A percentile compares a stretch with the other conserved stretches of the same genome.
Conservation (phyloP, 768 basidiomycete genomes). For the Erythrobasidium yunnanense region DNA sequence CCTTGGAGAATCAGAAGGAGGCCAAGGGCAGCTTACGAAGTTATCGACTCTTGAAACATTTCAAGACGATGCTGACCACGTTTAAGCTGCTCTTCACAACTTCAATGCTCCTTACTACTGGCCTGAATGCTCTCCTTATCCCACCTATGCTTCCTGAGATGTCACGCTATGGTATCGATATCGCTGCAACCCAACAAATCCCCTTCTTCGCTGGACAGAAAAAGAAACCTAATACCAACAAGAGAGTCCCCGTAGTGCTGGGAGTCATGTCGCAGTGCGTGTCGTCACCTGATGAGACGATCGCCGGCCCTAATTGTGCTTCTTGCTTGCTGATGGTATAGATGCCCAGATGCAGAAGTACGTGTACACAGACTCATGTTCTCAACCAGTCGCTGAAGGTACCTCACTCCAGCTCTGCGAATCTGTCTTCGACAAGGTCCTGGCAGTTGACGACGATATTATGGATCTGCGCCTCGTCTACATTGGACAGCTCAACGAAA, state of each 20-base stretch:
- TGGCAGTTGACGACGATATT: not conserved
- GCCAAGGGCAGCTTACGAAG: no score
- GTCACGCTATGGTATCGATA: no score
- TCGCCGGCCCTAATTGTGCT: not conserved
- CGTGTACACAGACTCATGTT: not conserved
- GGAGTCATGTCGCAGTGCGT: slow-evolving; percentile 25
- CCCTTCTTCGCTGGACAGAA: no score
- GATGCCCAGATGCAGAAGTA: slow-evolving; percentile 25
- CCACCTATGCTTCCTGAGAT: no score
- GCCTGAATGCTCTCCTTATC: no score
- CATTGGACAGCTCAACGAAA: slow-evolving; percentile 20
- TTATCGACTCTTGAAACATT: no score
- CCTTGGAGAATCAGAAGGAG: no score
- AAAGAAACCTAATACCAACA: slow-evolving; percentile 49
- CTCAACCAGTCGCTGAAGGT: not conserved
- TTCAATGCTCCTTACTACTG: no score
- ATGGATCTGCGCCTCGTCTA: not conserved
- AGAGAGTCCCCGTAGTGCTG: slow-evolving; percentile 20
- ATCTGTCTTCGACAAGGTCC: slow-evolving; percentile 21
- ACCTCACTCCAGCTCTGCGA: slow-evolving; percentile 5
- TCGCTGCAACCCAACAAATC: no score
- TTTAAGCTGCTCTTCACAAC: no score
- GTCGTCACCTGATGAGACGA: not conserved
- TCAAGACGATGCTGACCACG: no score
- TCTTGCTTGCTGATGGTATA: not conserved